Evolutionary conservation across 768 basidiomycete species (phyloP).

Genomic region (Grammothele lineata): DNA sequence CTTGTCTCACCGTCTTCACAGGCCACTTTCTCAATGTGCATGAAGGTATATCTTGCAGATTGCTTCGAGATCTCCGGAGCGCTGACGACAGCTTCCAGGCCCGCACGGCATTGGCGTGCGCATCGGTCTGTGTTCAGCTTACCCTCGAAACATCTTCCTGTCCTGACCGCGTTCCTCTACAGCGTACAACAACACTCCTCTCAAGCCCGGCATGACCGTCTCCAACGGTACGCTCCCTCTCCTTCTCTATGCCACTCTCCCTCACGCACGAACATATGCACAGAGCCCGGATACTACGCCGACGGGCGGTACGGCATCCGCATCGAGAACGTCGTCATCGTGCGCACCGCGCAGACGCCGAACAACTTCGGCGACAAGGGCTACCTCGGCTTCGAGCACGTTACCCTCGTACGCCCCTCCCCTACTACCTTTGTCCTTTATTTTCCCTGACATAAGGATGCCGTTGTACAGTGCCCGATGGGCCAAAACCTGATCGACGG

Average conservation of each 20-base stretch:
- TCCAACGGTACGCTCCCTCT: conserved; percentile 58
- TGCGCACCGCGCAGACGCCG: conserved; percentile 63
- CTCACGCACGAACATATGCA: neutral
- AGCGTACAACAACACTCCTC: conserved; percentile 64
- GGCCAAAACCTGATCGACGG: conserved; percentile 77
- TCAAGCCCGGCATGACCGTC: conserved; percentile 86
- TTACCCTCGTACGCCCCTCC: conserved; percentile 77
- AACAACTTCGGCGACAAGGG: conserved; percentile 80
- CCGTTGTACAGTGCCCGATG: conserved; percentile 64
- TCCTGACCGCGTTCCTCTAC: neutral
- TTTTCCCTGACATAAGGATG: conserved; percentile 21
- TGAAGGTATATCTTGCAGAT: too few relatives aligned
- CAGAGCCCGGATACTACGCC: conserved; percentile 88
- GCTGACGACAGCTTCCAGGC: too few relatives aligned
- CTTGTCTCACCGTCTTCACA: neutral
- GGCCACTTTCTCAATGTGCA: conserved; percentile 92
- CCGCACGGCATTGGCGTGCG: conserved; percentile 62
- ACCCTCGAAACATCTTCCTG: neutral
- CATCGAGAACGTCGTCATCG: conserved; percentile 86
- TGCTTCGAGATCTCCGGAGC: too few relatives aligned
- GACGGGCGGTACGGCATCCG: conserved; percentile 92
- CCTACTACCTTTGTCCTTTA: neutral
- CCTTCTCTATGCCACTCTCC: neutral
- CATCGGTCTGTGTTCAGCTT: conserved; percentile 28
- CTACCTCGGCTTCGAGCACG: conserved; percentile 78